These are phyloP conservation scores for Aspergillus baeticus DNA, from an alignment of 495 filamentous ascomycete genomes.

Conservation along the genomic window DNA sequence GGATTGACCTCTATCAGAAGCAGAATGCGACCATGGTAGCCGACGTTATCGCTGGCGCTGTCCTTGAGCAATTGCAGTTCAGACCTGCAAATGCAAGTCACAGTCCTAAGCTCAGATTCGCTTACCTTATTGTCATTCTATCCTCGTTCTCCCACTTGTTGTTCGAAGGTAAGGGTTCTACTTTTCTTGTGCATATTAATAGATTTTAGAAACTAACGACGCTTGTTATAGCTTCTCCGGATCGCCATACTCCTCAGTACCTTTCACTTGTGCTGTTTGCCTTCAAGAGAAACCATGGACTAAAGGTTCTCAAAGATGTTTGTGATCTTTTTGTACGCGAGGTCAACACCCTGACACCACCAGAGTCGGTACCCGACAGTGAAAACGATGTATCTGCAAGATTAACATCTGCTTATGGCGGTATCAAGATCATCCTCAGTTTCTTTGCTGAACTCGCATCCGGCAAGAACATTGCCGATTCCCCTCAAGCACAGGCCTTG, in stretches of 20 bases:
- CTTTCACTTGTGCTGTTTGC: slow-evolving; percentile 79
- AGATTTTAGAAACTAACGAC: slow-evolving; percentile 7
- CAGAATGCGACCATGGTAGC: slow-evolving; percentile 71
- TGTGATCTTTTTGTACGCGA: slow-evolving; percentile 71
- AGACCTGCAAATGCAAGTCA: slow-evolving; percentile 39
- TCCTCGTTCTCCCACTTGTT: slow-evolving; percentile 74
- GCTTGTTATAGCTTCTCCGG: slow-evolving; percentile 39
- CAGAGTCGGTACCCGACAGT: slow-evolving; percentile 32
- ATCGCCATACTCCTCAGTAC: slow-evolving; percentile 61
- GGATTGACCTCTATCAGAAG: slow-evolving; percentile 59
- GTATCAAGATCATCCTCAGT: slow-evolving; percentile 80
- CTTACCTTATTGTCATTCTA: slow-evolving; percentile 78
- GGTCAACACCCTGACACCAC: slow-evolving; percentile 51
- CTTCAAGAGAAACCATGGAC: slow-evolving; percentile 78
- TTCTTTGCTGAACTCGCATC: slow-evolving; percentile 75
- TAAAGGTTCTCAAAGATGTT: slow-evolving; percentile 70
- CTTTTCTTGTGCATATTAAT: background rate
- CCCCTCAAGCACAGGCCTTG: slow-evolving; percentile 63
- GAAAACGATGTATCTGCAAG: slow-evolving; percentile 47
- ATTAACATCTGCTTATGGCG: slow-evolving; percentile 58
- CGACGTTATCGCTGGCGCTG: slow-evolving; percentile 70
- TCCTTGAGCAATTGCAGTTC: slow-evolving; percentile 64
- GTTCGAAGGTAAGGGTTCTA: slow-evolving; percentile 60
- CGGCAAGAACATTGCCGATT: slow-evolving; percentile 75
- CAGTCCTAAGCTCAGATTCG: slow-evolving; percentile 54